Evolutionary conservation across 2,329 filamentous ascomycete genomes (phyloP), one percentile per base, ranked within the genome.

Genomic region (Dothiorella sarmentorum): DNA sequence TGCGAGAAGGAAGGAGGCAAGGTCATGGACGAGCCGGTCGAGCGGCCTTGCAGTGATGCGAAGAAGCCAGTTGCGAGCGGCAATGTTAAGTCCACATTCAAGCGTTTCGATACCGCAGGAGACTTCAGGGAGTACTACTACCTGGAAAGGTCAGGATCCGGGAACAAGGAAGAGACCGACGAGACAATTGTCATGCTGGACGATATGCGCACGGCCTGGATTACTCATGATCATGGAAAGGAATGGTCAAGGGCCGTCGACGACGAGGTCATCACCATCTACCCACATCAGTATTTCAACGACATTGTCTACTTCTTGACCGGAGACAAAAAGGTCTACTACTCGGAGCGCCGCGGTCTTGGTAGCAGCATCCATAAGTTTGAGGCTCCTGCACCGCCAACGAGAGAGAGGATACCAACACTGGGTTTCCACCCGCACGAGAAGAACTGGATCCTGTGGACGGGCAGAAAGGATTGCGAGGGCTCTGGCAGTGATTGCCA

Each of bases 401-500:
- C 80, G 73, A 72, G 67, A 17, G 68, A 76, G 6, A 68, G 68
- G 5, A 65, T 78, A 4, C 81, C 84, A 17, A 80, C 91, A 40
- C 72, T 90, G 65, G 79, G 81, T 33, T 99, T 99, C 76, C 94
- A 99, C 67, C 89, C 91, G 1, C 85, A 88, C 64, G 84, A 88
- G 67, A 88, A 87, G 69, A 89, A 96, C 67, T 97, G 91, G 91
- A 79, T 97, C 42, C 89, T 99, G 61, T 97, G 92, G 91, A 85
- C 88, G 49, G 93, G 92, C 37, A 76, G 77, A 9, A 76, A 85
- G 63, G 83, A 87, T 62, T 95, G 90, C 69, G 82, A 85, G 42
- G 20, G 43, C 7, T 78, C 78, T 10, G 71, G 72, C 6, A 75
- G 73, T 15, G 75, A 77, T 27, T 97, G 92, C 71, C 87, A 89